Percentiles rank a stretch among this genome's conserved stretches.
Conservation (phyloP, 768 basidiomycete species). For the Baorangia bicolor region DNA sequence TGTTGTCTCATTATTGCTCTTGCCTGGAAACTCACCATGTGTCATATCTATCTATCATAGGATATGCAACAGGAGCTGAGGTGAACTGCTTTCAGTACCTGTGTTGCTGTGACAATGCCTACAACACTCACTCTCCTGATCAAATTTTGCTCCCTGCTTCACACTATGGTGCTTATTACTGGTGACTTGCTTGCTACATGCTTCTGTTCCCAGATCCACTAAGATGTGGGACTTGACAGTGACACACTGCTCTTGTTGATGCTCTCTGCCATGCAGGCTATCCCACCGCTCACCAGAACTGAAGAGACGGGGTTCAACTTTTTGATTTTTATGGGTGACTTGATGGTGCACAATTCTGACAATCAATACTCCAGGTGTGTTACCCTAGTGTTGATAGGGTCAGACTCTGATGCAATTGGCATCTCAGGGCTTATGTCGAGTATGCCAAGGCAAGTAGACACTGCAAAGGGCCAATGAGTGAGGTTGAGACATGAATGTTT, state of each 20-base stretch:
- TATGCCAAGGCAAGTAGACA: conserved; percentile 51
- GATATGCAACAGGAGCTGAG: conserved; percentile 65
- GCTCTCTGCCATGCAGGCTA: conserved; percentile 56
- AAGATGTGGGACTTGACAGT: conserved; percentile 26
- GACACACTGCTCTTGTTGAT: conserved; percentile 61
- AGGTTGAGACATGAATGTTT: background rate
- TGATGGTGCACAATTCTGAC: conserved; percentile 68
- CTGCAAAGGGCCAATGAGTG: background rate
- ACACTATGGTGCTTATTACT: conserved; percentile 48
- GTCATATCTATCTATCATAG: conserved; percentile 27
- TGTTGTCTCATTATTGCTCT: background rate
- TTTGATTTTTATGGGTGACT: conserved; percentile 67
- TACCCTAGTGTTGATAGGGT: background rate
- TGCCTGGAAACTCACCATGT: background rate
- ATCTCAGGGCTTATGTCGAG: conserved; percentile 48
- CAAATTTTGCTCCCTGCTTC: conserved; percentile 53
- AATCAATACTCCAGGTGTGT: conserved; percentile 56
- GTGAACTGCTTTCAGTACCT: conserved; percentile 60
- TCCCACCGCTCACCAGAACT: conserved; percentile 61
- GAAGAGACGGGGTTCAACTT: conserved; percentile 57
- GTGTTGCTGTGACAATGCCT: conserved; percentile 57
- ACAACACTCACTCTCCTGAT: conserved; percentile 48
- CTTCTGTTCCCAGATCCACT: too few species aligned
- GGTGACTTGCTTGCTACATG: background rate
- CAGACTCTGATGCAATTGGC: background rate